Percentiles rank a stretch among this genome's conserved stretches.
Conservation (phyloP, 129 eudicot species). For the Lonicera japonica region DNA sequence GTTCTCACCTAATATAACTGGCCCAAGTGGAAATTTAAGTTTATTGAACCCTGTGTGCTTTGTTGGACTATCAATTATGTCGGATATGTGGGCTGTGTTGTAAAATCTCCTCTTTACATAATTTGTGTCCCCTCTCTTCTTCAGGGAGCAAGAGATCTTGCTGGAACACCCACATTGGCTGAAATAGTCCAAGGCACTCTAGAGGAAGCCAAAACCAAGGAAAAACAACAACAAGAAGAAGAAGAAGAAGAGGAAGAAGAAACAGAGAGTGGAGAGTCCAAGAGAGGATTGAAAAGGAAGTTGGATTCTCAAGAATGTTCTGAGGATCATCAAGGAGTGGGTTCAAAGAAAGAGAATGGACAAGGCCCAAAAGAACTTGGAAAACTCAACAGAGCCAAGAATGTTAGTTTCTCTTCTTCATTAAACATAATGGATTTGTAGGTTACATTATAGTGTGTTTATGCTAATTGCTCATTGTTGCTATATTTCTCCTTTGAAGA, state of each 20-base stretch:
- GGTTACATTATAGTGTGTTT: background rate
- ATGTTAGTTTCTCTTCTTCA: conserved; percentile 33
- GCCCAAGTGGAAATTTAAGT: no score
- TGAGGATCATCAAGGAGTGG: conserved; percentile 18
- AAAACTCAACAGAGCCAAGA: conserved; percentile 71
- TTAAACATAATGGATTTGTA: background rate
- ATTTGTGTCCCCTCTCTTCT: background rate
- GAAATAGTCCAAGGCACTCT: conserved; percentile 59
- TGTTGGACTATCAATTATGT: no score
- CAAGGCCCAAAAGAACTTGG: conserved; percentile 29
- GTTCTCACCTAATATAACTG: no score
- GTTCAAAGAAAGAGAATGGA: conserved; percentile 19
- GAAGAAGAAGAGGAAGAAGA: conserved; percentile 6
- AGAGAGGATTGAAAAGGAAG: conserved; percentile 64
- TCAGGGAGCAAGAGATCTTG: conserved; percentile 88
- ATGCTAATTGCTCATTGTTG: background rate
- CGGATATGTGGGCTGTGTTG: no score
- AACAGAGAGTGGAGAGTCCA: conserved; percentile 33
- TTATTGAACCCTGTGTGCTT: no score
- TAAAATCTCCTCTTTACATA: no score
- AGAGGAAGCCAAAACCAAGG: conserved; percentile 38
- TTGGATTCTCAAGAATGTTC: conserved; percentile 28
- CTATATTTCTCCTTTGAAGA: conserved; percentile 24
- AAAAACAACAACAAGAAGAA: conserved; percentile 8
- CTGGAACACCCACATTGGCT: conserved; percentile 70